Conservation (phyloP, 371 early-diverging fungal genomes). For the Catenaria anguillulae region DNA sequence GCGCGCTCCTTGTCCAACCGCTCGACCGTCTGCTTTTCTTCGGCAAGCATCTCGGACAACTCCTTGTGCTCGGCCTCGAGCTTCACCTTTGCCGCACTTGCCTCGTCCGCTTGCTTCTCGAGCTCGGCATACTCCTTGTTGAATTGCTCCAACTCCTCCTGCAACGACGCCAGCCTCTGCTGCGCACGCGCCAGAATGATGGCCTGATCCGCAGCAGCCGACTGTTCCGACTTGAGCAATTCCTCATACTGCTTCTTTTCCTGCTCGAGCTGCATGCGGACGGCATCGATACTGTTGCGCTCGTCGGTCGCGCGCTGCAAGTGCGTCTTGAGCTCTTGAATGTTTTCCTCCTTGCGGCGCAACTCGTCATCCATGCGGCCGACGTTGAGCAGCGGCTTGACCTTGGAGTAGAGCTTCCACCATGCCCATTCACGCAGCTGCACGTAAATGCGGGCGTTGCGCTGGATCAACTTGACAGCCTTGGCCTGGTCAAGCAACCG, state of each 20-base stretch:
- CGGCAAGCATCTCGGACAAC: slow-evolving; percentile 28
- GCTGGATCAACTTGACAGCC: slow-evolving; percentile 78
- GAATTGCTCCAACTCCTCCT: slow-evolving; percentile 48
- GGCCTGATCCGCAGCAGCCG: slow-evolving; percentile 56
- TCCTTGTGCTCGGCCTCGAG: slow-evolving; percentile 25
- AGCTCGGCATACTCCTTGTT: slow-evolving; percentile 43
- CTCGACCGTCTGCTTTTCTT: slow-evolving; percentile 28
- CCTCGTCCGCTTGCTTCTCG: slow-evolving; percentile 42
- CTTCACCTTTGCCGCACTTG: slow-evolving; percentile 27
- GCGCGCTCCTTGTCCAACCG: slow-evolving; percentile 46
- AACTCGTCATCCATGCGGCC: slow-evolving; percentile 61
- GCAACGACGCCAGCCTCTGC: slow-evolving; percentile 43
- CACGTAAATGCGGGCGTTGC: slow-evolving; percentile 75
- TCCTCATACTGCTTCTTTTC: slow-evolving; percentile 54
- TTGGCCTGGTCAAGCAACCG: slow-evolving; percentile 60
- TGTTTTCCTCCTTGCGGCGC: slow-evolving; percentile 43
- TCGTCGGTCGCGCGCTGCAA: slow-evolving; percentile 37
- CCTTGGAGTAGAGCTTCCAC: slow-evolving; percentile 92
- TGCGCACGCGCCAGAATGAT: slow-evolving; percentile 62
- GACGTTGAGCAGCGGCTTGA: slow-evolving; percentile 92
- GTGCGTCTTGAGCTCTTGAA: slow-evolving; percentile 39
- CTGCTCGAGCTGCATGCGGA: slow-evolving; percentile 32
- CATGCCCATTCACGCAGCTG: slow-evolving; percentile 84
- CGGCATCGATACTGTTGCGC: slow-evolving; percentile 28
- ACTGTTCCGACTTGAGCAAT: slow-evolving; percentile 48